Evolutionary conservation across 768 basidiomycete species (phyloP), one percentile per base, ranked within the genome.

Genomic region (Ramaria rubella): DNA sequence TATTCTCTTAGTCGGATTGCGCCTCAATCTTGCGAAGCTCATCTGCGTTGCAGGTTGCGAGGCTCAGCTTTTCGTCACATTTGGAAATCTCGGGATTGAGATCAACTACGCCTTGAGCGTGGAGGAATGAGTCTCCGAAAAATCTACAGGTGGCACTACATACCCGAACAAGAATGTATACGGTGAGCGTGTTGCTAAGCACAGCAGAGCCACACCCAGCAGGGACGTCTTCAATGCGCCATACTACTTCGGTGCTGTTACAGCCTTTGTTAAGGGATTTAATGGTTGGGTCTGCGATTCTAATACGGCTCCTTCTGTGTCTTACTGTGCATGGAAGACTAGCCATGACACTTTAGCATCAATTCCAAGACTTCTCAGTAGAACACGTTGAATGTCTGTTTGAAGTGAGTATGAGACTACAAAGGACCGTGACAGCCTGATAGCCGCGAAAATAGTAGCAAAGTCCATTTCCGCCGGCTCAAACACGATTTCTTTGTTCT

Each of bases 391-490:
- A 19, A 94, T 85, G 62, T 93, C 86, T 40, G 72, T 83, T 65
- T 90, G 91, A 40, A 99, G 70, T 69, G 87, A 91, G 71, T 96
- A 98, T 5, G 87, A 86, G 3, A 90, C 90, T 17, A 92, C 86
- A 36, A 96, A 74, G 4, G 90, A 94, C 27, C 95, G 85, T 8
- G 87, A 85, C 4, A 86, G 72, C 68, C 84, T 86, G 67, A 96
- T 76, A 2, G 82, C 83, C 31, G 79, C 76, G 69, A 95, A 90
- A 19, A 94, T 85, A 44, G 90, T 76, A 66, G 94, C 90, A 65
- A 98, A 99, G 42, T 85, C 78, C 64, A 81, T 83, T 58, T 91
- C 90, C 0, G 90, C 92, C 6, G 87, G 78, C 11, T 79, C 73
- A 60, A 83, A 88, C 31, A 77, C 77, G 62, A 85, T 83, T 17